Conservation (phyloP, 805 yeast species). For the Cyberlindnera amylophila region DNA sequence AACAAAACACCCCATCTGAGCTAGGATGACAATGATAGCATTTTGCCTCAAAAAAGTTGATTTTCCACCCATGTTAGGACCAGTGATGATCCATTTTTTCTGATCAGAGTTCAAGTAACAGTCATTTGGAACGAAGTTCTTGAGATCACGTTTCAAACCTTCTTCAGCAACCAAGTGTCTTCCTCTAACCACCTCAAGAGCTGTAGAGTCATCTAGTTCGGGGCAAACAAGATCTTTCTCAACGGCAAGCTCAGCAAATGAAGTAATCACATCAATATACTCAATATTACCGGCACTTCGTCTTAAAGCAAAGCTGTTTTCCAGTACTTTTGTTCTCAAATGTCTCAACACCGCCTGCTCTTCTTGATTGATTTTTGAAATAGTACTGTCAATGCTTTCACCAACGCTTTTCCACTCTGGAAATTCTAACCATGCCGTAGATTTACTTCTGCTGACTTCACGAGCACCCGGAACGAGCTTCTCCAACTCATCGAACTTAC, state of each 20-base stretch:
- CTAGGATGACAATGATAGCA: constrained; percentile 83
- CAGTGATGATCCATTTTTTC: constrained; percentile 77
- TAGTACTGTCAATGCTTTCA: constrained; percentile 38
- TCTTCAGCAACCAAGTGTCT: constrained; percentile 86
- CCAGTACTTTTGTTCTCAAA: constrained; percentile 45
- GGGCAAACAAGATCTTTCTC: constrained; percentile 72
- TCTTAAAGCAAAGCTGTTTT: constrained; percentile 40
- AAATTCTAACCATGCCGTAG: constrained; percentile 42
- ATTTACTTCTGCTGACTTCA: constrained; percentile 32
- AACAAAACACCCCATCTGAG: constrained; percentile 84
- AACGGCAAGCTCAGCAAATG: constrained; percentile 69
- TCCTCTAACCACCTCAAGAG: constrained; percentile 56
- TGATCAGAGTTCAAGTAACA: constrained; percentile 50
- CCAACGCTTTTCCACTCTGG: constrained; percentile 55
- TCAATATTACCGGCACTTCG: constrained; percentile 50
- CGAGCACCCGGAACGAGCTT: constrained; percentile 21
- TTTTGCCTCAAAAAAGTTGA: constrained; percentile 88
- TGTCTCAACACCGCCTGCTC: constrained; percentile 52
- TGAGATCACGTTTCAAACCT: constrained; percentile 39
- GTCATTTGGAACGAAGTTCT: constrained; percentile 77
- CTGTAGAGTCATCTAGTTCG: constrained; percentile 42
- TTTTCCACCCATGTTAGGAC: constrained; percentile 98
- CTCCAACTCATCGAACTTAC: constrained; percentile 7
- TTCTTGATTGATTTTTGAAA: constrained; percentile 45
- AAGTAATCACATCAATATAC: constrained; percentile 63